Percentiles rank a stretch among this genome's conserved stretches.
Evolutionary conservation across 306 rosid genomes (phyloP).

Genomic region (Trifolium repens): DNA sequence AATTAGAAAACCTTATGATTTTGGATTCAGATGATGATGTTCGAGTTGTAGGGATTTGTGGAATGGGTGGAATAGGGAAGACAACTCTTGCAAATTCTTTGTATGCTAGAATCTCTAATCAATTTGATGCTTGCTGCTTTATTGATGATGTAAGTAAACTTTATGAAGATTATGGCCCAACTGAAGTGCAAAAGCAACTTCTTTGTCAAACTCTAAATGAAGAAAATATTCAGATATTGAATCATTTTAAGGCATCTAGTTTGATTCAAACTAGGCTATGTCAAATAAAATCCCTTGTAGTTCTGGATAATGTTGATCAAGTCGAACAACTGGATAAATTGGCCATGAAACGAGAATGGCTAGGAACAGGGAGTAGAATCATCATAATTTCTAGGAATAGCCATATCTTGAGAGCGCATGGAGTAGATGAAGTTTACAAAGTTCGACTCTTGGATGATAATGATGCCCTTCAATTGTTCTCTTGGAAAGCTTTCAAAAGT

Average conservation of each 20-base stretch:
- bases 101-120: slow-evolving; percentile 12
- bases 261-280: slow-evolving; percentile 15
- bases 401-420: slow-evolving; percentile 21
- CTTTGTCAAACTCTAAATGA: slow-evolving; percentile 14
- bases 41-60: slow-evolving; percentile 23
- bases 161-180: not conserved
- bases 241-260: not conserved
- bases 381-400: slow-evolving; percentile 28
- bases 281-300: not conserved
- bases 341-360: not conserved
- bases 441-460: not conserved
- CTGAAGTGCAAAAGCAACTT: slow-evolving; percentile 23
- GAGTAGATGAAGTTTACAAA: slow-evolving; percentile 11
- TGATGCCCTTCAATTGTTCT: slow-evolving; percentile 19
- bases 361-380: slow-evolving; percentile 34
- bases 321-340: slow-evolving; percentile 2
- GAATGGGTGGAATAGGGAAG: slow-evolving; percentile 8
- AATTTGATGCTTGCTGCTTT: slow-evolving; percentile 2
- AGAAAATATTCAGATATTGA: not conserved
- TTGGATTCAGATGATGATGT: not conserved
- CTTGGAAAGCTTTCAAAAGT: slow-evolving; percentile 35
- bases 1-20: not conserved
- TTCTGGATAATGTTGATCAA: slow-evolving; percentile 36
- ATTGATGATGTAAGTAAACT: slow-evolving; percentile 10
- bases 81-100: slow-evolving; percentile 13